Evolutionary conservation across 2,329 filamentous ascomycete species (phyloP), one percentile per base, ranked within the genome.

Genomic region (Penicillium sp.): DNA sequence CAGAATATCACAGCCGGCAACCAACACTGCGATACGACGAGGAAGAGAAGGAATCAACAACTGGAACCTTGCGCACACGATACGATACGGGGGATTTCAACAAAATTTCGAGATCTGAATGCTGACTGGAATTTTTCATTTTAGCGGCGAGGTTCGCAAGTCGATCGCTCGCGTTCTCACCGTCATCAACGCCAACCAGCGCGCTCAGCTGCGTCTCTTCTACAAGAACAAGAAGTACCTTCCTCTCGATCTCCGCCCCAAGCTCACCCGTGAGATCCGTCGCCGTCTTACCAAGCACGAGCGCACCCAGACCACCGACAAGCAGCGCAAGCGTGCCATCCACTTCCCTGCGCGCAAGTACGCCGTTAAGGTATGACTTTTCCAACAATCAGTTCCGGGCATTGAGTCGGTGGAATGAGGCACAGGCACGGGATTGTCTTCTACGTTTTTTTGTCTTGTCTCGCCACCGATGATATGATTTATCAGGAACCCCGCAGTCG

Each of bases 141-240:
- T 69, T 72, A 97, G 92, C 82, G 91, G 96, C 85, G 95, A 99
- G 80, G 86, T 99, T 79, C 92, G 94, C 85, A 99, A 99, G 87
- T 96, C 92, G 67, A 97, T 99, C 81, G 95, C 94, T 76, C 92
- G 93, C 77, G 90, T 97, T 81, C 88, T 99, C 73, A 99, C 94
- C 80, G 86, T 99, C 83, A 96, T 99, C 88, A 99, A 97, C 87
- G 89, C 92, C 81, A 97, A 96, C 87, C 94, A 99, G 85, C 89
- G 95, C 79, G 85, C 91, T 68, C 92, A 97, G 83, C 91, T 99
- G 74, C 92, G 92, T 73, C 85, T 97, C 69, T 97, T 97, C 89
- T 99, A 99, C 88, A 95, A 96, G 87, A 89, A 89, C 88, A 97
- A 97, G 90, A 97, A 97, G 86, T 97, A 97, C 87, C 82, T 92